Evolutionary conservation across 768 basidiomycete species (phyloP).

Genomic region (Auriscalpium vulgare): DNA sequence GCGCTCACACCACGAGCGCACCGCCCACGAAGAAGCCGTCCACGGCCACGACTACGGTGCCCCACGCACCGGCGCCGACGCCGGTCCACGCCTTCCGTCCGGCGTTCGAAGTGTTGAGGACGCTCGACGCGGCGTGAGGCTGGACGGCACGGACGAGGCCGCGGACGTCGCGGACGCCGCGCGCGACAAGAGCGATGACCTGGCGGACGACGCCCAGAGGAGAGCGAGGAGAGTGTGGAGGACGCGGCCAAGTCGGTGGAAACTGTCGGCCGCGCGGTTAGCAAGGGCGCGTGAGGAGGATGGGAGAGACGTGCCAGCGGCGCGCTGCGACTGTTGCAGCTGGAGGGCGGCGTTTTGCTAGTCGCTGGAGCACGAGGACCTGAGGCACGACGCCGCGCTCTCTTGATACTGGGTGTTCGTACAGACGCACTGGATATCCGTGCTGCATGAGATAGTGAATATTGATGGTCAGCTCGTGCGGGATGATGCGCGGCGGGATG

Average conservation of each 20-base stretch:
- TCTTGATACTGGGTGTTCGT: neutral
- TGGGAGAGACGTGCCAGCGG: neutral
- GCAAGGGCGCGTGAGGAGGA: neutral
- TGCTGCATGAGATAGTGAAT: neutral
- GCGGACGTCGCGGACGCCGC: neutral
- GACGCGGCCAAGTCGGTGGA: neutral
- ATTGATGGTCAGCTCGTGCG: neutral
- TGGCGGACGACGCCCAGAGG: neutral
- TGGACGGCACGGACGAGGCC: neutral
- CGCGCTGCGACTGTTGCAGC: neutral
- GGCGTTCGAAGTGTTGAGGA: neutral
- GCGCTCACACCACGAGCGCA: neutral
- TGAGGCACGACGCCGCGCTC: neutral
- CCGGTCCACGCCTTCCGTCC: neutral
- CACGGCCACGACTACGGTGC: neutral
- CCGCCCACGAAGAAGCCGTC: neutral
- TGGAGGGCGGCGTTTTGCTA: neutral
- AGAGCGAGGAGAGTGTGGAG: constrained; percentile 11
- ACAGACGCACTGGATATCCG: neutral
- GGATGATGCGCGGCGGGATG: neutral
- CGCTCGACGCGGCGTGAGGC: neutral
- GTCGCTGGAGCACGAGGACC: neutral
- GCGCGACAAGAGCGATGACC: neutral
- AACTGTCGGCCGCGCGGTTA: neutral
- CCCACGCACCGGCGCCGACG: neutral